A percentile compares a stretch with the other conserved stretches of the same genome.
Conservation (phyloP, 805 yeast genomes). For the Candida endomychidarum region DNA sequence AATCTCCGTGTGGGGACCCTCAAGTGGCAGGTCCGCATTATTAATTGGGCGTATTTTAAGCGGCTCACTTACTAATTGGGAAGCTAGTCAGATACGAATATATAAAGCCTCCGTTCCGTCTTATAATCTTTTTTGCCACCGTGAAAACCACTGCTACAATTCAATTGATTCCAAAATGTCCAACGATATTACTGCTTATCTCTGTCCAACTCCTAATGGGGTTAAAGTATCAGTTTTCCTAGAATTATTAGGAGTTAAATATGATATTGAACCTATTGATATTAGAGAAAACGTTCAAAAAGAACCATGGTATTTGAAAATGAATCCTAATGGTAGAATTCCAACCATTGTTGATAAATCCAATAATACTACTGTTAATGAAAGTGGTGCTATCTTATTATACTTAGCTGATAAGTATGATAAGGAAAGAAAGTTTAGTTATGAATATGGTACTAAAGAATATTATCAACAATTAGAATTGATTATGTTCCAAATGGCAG, state of each 20-base stretch:
- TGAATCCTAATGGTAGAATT: constrained; percentile 64
- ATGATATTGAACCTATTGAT: constrained; percentile 42
- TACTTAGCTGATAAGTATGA: constrained; percentile 64
- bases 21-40: too few relatives aligned
- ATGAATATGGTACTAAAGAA: constrained; percentile 30
- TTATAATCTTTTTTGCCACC: too few relatives aligned
- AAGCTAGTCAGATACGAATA: too few relatives aligned
- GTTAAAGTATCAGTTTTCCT: constrained; percentile 39
- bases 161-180: too few relatives aligned
- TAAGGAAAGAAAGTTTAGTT: constrained; percentile 47
- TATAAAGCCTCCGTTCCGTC: too few relatives aligned
- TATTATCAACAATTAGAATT: constrained; percentile 57
- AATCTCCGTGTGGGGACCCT: too few relatives aligned
- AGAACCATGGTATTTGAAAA: constrained; percentile 53
- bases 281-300: constrained; percentile 47
- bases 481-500: constrained; percentile 55
- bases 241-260: constrained; percentile 44
- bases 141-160: too few relatives aligned
- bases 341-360: constrained; percentile 50
- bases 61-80: too few relatives aligned
- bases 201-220: constrained; percentile 46
- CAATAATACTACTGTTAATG: constrained; percentile 50
- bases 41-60: too few relatives aligned
- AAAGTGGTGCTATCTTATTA: constrained; percentile 60
- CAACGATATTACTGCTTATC: constrained; percentile 18